Evolutionary conservation across 1,284 basidiomycete genomes (phyloP), one percentile per base, ranked within the genome.

Genomic region (Papiliotrema terrestris): DNA sequence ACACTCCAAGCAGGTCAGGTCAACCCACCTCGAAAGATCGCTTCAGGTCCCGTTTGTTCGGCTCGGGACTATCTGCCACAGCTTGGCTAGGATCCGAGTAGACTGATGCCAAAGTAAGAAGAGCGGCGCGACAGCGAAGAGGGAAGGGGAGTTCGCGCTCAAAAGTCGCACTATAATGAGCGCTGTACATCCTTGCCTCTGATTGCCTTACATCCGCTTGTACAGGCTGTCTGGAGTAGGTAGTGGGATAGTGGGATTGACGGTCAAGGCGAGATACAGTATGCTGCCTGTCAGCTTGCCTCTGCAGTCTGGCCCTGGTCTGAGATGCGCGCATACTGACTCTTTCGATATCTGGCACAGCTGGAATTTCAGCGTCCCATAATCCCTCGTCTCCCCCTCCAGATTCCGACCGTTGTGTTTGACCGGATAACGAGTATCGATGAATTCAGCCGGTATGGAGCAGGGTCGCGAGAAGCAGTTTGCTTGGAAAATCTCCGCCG

Each of bases 401-500:
- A 57, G 22, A 45, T 48, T 13, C 51, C 52, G 39, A 15, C 11
- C 14, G 13, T 15, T 19, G 38, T n/a, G 8, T 44, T 6, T n/a
- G 9, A n/a, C n/a, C 17, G 46, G 44, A n/a, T 59, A 55, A 41
- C 32, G 23, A 1, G 60, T 59, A 35, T 68, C 66, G 48, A 60
- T 51, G 41, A 55, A 63, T 8, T 59, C 49, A 1, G 61, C 44
- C 3, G 58, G 51, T 3, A 39, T 41, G 19, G 65, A 51, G 8
- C 61, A 58, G 15, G 67, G 69, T 29, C 68, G 43, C 1, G 60
- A 59, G 55, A 62, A 68, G 54, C 65, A 68, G 47, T 67, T 69
- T 1, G 65, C 62, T 43, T 66, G 65, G 49, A 66, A 66, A 5
- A 64, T 55, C 37, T 67, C 65, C 32, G 62, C 60, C 4, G 65